Evolutionary conservation across 106 monocot genomes (phyloP), one percentile per base, ranked within the genome.

Genomic region (Allium sativum): DNA sequence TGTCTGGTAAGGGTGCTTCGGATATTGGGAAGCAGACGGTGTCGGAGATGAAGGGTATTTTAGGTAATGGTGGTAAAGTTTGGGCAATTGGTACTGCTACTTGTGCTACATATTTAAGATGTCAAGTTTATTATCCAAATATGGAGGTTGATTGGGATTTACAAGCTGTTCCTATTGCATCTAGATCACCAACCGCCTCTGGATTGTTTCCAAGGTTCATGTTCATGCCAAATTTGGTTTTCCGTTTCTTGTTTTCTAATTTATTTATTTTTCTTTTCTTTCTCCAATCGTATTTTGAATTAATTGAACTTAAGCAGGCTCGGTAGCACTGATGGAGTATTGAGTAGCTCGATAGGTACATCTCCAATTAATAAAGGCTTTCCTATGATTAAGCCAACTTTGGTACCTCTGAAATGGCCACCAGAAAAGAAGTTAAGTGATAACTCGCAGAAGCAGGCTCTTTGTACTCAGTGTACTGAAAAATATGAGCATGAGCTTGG

Each of bases 61-160:
- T 40, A 14, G 68, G 54, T 14, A 72, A 59, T 21, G 67, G 61
- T 7, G 52, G 54, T 21, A 56, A 73, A 9, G 72, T 95, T 12
- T 90, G 86, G 87, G 45, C 84, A 17, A 55, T 90, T 9, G 90
- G 95, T 6, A 84, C 81, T 7, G 90, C 95, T 15, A 74, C 86
- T 1, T 87, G 86, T 48, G 87, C 90, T 14, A 90, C 95, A n/a
- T 95, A 95, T 58, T 71, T 95, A 50, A 75, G 86, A 44, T 90
- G 90, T 71, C 86, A 90, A 68, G 95, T 90, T 20, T 84, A 87
- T 52, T 77, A 84, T 21, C 95, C 95, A 1, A 62, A 68, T 3
- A 73, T 95, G 81, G 95, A 95, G 68, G 69, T 0, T 4, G 95
- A 90, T 16, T 95, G 95, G 95, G 86, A 90, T 48, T 65, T 95